phyloP scores from a whole-genome alignment of 139 green algal genomes.

The Tetradesmus obliquus region DNA sequence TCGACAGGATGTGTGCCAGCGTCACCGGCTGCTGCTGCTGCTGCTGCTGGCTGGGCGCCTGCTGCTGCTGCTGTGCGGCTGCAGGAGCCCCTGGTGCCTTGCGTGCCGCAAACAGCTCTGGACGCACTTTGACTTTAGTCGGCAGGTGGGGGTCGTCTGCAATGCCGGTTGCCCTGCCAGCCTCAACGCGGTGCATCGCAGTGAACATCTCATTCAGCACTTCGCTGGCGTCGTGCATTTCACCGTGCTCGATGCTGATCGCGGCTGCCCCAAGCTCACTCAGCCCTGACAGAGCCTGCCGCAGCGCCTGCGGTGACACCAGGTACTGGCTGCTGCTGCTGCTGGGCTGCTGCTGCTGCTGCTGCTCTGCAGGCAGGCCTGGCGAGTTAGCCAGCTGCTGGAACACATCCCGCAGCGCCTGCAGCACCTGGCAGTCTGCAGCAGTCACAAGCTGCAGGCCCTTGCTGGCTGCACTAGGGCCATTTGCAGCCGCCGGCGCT shows the following conservation, averaged over 20 bases:
- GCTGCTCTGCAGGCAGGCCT: slow-evolving; percentile 31
- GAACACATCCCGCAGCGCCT: slow-evolving; percentile 65
- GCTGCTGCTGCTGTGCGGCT: slow-evolving; percentile 2
- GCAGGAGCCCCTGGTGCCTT: not conserved
- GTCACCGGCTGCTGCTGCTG: slow-evolving; percentile 2
- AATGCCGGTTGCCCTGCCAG: slow-evolving; percentile 3
- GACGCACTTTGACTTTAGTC: slow-evolving; percentile 48
- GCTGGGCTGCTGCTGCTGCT: slow-evolving; percentile 9
- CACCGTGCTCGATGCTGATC: slow-evolving; percentile 62
- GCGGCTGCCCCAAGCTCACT: slow-evolving; percentile 32
- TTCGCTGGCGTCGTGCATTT: slow-evolving; percentile 90
- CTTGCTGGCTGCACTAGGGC: slow-evolving; percentile 9
- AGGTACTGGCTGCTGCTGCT: slow-evolving; percentile 22
- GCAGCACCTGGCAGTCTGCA: slow-evolving; percentile 61
- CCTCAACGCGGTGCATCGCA: slow-evolving; percentile 74
- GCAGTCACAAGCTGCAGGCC: not conserved
- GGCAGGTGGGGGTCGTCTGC: slow-evolving; percentile 68
- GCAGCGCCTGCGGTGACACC: slow-evolving; percentile 71
- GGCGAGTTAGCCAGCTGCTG: slow-evolving; percentile 50
- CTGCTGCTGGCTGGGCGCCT: slow-evolving; percentile 21
- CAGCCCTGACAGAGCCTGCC: slow-evolving; percentile 79
- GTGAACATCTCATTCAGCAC: slow-evolving; percentile 82
- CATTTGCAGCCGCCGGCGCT: not conserved
- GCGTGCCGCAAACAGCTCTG: not conserved
- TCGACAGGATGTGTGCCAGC: not conserved